Evolutionary conservation across 2,329 filamentous ascomycete genomes (phyloP), one percentile per base, ranked within the genome.

Genomic region (Cadophora sp.): DNA sequence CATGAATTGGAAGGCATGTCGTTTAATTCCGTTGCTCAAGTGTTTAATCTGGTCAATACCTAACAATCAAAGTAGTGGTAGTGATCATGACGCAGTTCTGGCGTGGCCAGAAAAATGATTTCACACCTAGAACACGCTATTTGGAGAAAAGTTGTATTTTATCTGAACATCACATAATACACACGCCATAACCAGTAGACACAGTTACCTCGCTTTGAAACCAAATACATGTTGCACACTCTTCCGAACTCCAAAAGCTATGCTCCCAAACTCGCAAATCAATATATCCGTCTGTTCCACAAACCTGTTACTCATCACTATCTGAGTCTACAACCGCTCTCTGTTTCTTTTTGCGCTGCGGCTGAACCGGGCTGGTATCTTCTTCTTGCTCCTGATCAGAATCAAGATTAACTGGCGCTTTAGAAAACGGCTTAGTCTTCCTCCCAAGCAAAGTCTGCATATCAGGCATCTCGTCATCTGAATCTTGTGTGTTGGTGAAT

Each of bases 241-340:
- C 48, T 16, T 47, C 66, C 56, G 64, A 70, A 71, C 70, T 66
- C 69, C 70, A 39, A 68, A 66, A 62, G 66, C 68, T 68, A 73
- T 70, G 66, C 64, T 63, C 50, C n/a, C 67, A 68, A 66, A 43
- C 64, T 55, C 1, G n/a, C 2, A 24, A 22, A 36, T 30, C 43
- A 9, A 39, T 59, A 48, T 13, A 64, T 33, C 30, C 20, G 24
- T 64, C 8, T 24, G 30, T 13, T 22, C n/a, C 59, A 36, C 41
- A 39, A n/a, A 63, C 61, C 66, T 39, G 66, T 73, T 39, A 73
- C 36, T 72, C 72, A 59, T 74, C 73, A 68, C 72, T 73, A 66
- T 74, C 71, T 8, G 66, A 64, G 27, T 72, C 67, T 6, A 72
- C 62, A 13, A 68, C 64, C 30, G 53, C 53, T 58, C 66, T 71